These are phyloP conservation scores for Actinidia arguta DNA, from an alignment of 179 eudicot genomes.

Conservation along the genomic window DNA sequence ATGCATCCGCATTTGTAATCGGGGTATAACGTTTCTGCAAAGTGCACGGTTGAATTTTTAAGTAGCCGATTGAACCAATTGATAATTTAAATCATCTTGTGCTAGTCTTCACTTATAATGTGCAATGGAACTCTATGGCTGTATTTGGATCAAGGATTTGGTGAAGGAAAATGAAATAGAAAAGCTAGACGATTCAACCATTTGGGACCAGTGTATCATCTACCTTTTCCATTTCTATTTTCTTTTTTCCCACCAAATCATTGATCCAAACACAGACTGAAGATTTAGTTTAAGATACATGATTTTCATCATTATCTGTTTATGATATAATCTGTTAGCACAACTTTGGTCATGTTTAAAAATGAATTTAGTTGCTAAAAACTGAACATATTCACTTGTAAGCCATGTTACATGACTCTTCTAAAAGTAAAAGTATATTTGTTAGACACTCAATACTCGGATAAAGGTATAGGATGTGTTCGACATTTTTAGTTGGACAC, in stretches of 20 bases:
- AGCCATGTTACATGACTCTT: too few species aligned
- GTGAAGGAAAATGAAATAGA: too few species aligned
- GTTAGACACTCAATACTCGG: too few species aligned
- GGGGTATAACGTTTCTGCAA: background rate
- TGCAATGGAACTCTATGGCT: background rate
- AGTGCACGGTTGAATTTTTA: background rate
- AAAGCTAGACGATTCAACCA: too few species aligned
- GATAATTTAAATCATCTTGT: background rate
- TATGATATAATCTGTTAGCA: background rate
- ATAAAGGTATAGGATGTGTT: too few species aligned
- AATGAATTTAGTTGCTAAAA: background rate
- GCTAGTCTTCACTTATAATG: background rate
- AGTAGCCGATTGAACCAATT: conserved; percentile 3
- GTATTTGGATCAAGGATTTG: background rate
- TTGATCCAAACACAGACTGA: background rate
- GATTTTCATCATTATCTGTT: background rate
- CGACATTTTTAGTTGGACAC: too few species aligned
- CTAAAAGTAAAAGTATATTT: too few species aligned
- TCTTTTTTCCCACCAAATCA: too few species aligned
- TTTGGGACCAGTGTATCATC: too few species aligned
- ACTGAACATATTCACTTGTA: background rate
- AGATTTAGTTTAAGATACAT: background rate
- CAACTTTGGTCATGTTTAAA: background rate
- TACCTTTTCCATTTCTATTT: too few species aligned
- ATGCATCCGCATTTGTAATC: conserved; percentile 8